Base-by-base conservation (phyloP, 768 basidiomycete species). In the Rhodotorula sphaerocarpa region DNA sequence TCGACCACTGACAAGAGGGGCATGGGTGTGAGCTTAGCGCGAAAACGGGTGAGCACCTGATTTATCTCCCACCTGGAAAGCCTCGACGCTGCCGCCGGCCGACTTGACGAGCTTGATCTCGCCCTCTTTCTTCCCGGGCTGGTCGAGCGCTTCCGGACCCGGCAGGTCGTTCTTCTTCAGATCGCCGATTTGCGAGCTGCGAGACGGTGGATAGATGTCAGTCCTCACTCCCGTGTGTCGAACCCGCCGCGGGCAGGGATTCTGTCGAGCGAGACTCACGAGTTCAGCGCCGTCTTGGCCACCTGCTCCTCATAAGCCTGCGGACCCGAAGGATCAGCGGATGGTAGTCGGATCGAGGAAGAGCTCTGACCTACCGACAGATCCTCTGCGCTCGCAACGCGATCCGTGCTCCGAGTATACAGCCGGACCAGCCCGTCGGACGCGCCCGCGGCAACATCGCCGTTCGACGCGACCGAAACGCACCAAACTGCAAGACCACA, bases 71-170 rank as follows among this genome's bases (percentile, higher is more conserved):
- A 87, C 91, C 80, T 91, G 88, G 73, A 97, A 84, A 0, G 90
- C 92, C 74, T 97, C 91, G 10, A 95, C 89, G 28, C 79, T 75
- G 56, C 85, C 83, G 14, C 83, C 84, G 12, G 62, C 65, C 53
- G 84, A 86, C 73, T 81, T 85, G 68, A 97, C 78, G 88, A 96
- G 91, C 75, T 87, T 86, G 42, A 91, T 87, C 74, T 97, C 87
- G 6, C 93, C 93, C 7, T 89, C 81, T 73, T 90, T 95, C 72
- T 83, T 89, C n/a, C 93, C 92, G 86, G 88, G 86, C 41, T 75
- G 65, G 43, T 74, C 76, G 60, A 99, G 77, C 3, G 84, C 90
- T 71, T 99, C 92, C n/a, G 79, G 76, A 0, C 90, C 88, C 5
- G 88, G 87, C 48, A 97, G 77, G 75, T 97, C 88, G 36, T 85